Evolutionary conservation across 305 asterid species (phyloP).

Genomic region (Fraxinus angustifolia): DNA sequence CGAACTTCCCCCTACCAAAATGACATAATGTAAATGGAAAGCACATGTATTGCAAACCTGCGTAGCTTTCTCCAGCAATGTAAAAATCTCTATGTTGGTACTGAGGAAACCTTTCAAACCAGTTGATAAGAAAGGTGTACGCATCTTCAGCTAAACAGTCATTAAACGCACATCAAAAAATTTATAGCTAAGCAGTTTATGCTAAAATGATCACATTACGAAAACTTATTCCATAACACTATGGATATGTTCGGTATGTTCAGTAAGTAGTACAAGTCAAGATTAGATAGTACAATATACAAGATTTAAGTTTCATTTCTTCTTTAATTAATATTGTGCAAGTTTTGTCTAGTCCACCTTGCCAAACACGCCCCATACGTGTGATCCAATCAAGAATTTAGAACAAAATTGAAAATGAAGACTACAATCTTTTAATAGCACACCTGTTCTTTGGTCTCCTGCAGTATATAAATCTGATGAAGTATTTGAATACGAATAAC

Average conservation of each 20-base stretch:
- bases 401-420: neutral
- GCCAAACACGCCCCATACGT: neutral
- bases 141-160: slow-evolving; percentile 67
- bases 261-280: neutral
- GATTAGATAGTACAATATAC: neutral
- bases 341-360: neutral
- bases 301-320: neutral
- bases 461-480: slow-evolving; percentile 67
- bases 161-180: slow-evolving; percentile 21
- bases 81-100: slow-evolving; percentile 82
- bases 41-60: slow-evolving; percentile 37
- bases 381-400: neutral
- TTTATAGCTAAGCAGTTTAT: slow-evolving; percentile 10
- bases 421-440: neutral
- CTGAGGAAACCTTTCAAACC: slow-evolving; percentile 91
- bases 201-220: slow-evolving; percentile 14
- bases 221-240: neutral
- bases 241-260: neutral
- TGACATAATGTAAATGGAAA: neutral
- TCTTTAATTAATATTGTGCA: neutral
- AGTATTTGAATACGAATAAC: slow-evolving; percentile 79
- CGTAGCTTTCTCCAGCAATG: slow-evolving; percentile 92
- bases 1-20: neutral
- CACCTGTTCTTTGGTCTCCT: slow-evolving; percentile 82
- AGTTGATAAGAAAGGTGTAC: slow-evolving; percentile 55